Evolutionary conservation across 2,329 filamentous ascomycete species (phyloP).

Genomic region (Colletotrichum melonis): DNA sequence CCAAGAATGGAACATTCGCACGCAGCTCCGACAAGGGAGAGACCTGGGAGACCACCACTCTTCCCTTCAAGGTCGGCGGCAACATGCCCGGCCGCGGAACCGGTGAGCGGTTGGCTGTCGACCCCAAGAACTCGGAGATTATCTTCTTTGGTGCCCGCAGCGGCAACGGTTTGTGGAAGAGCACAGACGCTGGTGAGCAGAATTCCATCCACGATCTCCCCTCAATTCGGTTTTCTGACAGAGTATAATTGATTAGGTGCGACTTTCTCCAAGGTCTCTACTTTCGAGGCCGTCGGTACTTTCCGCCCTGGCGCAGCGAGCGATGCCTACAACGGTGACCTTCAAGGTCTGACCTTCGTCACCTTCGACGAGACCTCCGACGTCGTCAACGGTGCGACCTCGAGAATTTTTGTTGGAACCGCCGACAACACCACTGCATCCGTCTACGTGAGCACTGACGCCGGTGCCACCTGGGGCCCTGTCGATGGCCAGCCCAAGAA

Average conservation of each 20-base stretch:
- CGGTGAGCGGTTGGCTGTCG: slow-evolving; percentile 68
- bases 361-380: slow-evolving; percentile 66
- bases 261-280: slow-evolving; percentile 62
- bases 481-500: slow-evolving; percentile 61
- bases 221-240: slow-evolving; percentile 44
- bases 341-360: slow-evolving; percentile 59
- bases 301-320: slow-evolving; percentile 58
- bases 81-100: slow-evolving; percentile 72
- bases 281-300: slow-evolving; percentile 65
- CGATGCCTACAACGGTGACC: slow-evolving; percentile 55
- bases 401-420: slow-evolving; percentile 66
- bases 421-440: slow-evolving; percentile 64
- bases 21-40: slow-evolving; percentile 64
- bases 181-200: slow-evolving; percentile 63
- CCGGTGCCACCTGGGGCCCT: slow-evolving; percentile 62
- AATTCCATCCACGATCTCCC: slow-evolving; percentile 46
- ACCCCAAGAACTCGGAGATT: slow-evolving; percentile 67
- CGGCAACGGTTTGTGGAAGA: slow-evolving; percentile 69
- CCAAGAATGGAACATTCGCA: slow-evolving; percentile 65
- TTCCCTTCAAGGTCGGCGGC: slow-evolving; percentile 70
- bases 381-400: slow-evolving; percentile 58
- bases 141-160: slow-evolving; percentile 69
- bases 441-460: slow-evolving; percentile 65
- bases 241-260: neutral
- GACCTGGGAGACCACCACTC: slow-evolving; percentile 60